These are phyloP conservation scores for Ehretia macrophylla DNA, from an alignment of 257 asterid genomes.

Conservation along the genomic window DNA sequence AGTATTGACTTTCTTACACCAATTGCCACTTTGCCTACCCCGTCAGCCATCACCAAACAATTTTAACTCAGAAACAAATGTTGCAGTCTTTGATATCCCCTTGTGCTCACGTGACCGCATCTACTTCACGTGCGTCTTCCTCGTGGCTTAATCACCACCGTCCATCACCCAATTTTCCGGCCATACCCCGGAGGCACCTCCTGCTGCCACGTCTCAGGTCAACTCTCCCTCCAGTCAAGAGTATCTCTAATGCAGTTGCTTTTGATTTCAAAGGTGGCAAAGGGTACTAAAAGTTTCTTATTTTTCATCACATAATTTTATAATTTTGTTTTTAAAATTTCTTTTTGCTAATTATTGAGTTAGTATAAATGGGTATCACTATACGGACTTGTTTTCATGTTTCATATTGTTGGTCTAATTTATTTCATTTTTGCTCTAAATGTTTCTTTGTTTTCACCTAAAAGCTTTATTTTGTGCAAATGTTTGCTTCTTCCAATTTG, in stretches of 20 bases:
- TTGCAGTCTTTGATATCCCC: conserved; percentile 18
- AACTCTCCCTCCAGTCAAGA: conserved; percentile 20
- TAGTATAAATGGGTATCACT: not conserved
- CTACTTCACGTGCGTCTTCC: conserved; percentile 21
- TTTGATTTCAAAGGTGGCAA: conserved; percentile 54
- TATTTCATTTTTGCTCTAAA: no score
- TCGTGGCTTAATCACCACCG: conserved; percentile 10
- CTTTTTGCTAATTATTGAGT: not conserved
- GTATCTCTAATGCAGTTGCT: conserved; percentile 26
- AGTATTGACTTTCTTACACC: no score
- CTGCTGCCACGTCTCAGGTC: conserved; percentile 15
- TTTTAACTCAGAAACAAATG: conserved; percentile 19
- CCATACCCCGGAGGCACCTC: conserved; percentile 21
- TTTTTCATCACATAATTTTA: no score
- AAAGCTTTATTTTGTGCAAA: no score
- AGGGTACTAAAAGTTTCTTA: conserved; percentile 37
- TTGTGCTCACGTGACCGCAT: conserved; percentile 14
- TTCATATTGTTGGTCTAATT: not conserved
- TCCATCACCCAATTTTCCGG: conserved; percentile 25
- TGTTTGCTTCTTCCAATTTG: no score
- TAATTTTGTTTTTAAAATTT: not conserved
- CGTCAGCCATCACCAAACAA: not conserved
- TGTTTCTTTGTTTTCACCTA: no score
- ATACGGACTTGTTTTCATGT: not conserved
- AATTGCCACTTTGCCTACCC: not conserved